A percentile compares a stretch with the other conserved stretches of the same genome.
phyloP scores from a whole-genome alignment of 495 filamentous ascomycete species.

The Aspergillus panamensis region DNA sequence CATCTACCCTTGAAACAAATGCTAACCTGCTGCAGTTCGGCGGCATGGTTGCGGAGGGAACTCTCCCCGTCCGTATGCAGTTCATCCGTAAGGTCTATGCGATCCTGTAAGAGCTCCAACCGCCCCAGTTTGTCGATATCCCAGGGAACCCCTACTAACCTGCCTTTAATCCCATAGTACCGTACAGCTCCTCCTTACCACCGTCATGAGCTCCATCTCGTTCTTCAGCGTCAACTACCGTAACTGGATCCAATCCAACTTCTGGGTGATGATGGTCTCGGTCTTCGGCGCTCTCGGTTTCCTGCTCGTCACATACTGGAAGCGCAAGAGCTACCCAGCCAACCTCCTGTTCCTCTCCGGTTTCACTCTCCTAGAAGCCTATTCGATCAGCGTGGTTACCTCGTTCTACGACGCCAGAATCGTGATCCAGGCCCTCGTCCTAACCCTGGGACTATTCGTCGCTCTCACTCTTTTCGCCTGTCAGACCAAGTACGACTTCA shows the following conservation, averaged over 20 bases:
- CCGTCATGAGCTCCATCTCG: conserved; percentile 71
- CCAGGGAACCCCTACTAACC: conserved; percentile 3
- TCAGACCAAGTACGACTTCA: conserved; percentile 99
- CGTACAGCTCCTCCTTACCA: conserved; percentile 83
- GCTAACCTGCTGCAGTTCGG: conserved; percentile 61
- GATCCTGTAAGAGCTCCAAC: conserved; percentile 58
- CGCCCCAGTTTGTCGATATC: background rate
- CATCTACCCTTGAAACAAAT: background rate
- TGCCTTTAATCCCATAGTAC: conserved; percentile 48
- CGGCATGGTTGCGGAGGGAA: conserved; percentile 85
- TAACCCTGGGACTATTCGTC: conserved; percentile 91
- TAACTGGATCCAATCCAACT: conserved; percentile 78
- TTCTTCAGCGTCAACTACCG: conserved; percentile 82
- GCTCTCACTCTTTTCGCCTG: conserved; percentile 91
- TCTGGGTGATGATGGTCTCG: conserved; percentile 80
- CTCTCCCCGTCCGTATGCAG: conserved; percentile 92
- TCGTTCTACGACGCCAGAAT: conserved; percentile 79
- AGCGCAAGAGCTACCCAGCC: conserved; percentile 91
- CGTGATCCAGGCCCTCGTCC: conserved; percentile 83
- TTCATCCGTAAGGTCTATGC: conserved; percentile 94
- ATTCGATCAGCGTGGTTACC: conserved; percentile 85
- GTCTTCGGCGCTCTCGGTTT: conserved; percentile 76
- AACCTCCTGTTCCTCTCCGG: conserved; percentile 89
- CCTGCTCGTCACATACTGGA: conserved; percentile 92
- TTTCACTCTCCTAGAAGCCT: conserved; percentile 92